These are phyloP conservation scores for Papiliotrema flavescens DNA, from an alignment of 1,284 basidiomycete genomes.

Conservation along the genomic window DNA sequence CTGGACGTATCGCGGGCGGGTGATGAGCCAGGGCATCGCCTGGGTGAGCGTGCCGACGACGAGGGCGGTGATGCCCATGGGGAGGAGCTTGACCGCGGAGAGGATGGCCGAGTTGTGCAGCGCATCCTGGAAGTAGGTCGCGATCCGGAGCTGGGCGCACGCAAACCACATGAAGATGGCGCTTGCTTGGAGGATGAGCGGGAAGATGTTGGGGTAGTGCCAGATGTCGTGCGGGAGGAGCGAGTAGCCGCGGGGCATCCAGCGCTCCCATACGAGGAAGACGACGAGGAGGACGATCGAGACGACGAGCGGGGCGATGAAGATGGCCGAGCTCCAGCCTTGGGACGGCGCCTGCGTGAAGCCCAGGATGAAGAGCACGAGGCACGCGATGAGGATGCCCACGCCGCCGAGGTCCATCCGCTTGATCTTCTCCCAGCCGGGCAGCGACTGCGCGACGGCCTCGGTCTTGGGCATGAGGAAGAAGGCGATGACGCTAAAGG, in stretches of 20 bases:
- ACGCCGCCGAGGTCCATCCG: constrained; percentile 47
- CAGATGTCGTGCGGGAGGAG: constrained; percentile 46
- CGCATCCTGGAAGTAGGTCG: constrained; percentile 44
- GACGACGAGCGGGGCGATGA: constrained; percentile 48
- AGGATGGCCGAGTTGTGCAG: constrained; percentile 39
- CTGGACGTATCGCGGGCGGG: constrained; percentile 37
- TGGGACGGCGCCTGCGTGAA: constrained; percentile 42
- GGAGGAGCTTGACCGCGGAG: constrained; percentile 40
- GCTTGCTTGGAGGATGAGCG: constrained; percentile 37
- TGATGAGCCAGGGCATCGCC: constrained; percentile 36
- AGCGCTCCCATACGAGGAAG: constrained; percentile 54
- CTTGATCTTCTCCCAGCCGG: constrained; percentile 39
- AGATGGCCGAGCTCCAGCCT: constrained; percentile 42
- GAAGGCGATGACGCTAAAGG: constrained; percentile 34
- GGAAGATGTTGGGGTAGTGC: constrained; percentile 44
- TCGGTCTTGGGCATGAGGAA: constrained; percentile 39
- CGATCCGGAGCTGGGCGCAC: constrained; percentile 40
- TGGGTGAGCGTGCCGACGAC: constrained; percentile 36
- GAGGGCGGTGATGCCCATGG: constrained; percentile 44
- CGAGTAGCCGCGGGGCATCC: constrained; percentile 35
- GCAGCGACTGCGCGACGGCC: constrained; percentile 39
- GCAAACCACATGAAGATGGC: constrained; percentile 42
- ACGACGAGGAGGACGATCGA: constrained; percentile 60
- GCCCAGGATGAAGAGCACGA: constrained; percentile 45
- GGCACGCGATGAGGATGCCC: constrained; percentile 29